Evolutionary conservation across 441 rosid species (phyloP).

Genomic region (Biscutella laevigata): DNA sequence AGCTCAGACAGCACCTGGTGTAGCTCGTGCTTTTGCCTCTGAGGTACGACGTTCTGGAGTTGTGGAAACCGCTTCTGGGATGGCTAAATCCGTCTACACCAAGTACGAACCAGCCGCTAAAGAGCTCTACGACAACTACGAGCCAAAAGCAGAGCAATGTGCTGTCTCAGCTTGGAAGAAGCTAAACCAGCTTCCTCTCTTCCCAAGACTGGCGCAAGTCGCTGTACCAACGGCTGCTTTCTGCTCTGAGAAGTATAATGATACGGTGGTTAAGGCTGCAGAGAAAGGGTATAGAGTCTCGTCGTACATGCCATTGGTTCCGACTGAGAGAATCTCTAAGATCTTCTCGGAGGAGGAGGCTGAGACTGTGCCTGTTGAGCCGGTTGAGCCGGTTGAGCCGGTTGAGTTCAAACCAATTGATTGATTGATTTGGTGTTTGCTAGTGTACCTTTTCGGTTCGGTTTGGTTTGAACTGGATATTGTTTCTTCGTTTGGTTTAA

Average conservation of each 20-base stretch:
- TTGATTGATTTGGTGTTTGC: no score
- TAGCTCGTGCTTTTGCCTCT: constrained; percentile 57
- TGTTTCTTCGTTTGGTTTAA: no score
- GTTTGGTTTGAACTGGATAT: constrained; percentile 1
- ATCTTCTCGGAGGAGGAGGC: constrained; percentile 40
- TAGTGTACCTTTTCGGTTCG: no score
- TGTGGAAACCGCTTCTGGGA: constrained; percentile 59
- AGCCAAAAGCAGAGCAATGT: constrained; percentile 77
- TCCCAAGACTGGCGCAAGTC: constrained; percentile 67
- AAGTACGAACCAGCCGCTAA: constrained; percentile 72
- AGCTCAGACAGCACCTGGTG: constrained; percentile 60
- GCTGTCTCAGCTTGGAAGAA: constrained; percentile 77
- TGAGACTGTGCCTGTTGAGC: no score
- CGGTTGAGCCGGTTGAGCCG: no score
- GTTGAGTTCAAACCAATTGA: constrained; percentile 27
- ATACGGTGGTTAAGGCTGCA: constrained; percentile 50
- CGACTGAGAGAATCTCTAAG: constrained; percentile 69
- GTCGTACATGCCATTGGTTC: constrained; percentile 73
- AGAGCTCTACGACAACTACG: constrained; percentile 67
- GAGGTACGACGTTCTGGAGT: constrained; percentile 69
- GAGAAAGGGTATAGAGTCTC: constrained; percentile 73
- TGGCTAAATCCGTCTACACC: constrained; percentile 60
- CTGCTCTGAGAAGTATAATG: constrained; percentile 75
- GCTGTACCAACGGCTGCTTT: constrained; percentile 75
- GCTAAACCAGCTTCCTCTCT: constrained; percentile 70